Evolutionary conservation across 495 filamentous ascomycete genomes (phyloP), one percentile per base, ranked within the genome.

Genomic region (Aspergillus olivimuriae): DNA sequence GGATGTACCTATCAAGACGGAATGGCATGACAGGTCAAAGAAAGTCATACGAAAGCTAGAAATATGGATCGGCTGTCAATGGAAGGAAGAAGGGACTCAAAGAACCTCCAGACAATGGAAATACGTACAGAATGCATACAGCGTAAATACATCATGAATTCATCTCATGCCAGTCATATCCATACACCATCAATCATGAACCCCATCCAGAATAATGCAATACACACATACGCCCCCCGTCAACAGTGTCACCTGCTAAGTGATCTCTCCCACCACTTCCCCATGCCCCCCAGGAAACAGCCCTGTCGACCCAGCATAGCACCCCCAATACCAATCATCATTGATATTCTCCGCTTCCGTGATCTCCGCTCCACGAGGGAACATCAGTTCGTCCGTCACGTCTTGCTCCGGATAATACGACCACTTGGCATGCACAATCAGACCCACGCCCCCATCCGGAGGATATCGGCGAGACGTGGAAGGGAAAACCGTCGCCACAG

Each of bases 261-360:
- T 39, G 39, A 68, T 48, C 50, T 72, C 68, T 43, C 51, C 62
- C 18, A 74, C 34, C 18, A 76, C 39, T 50, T 57, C 61, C 22
- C 87, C 83, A 74, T 87, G 86, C 20, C 72, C 66, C 16, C 80
- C 78, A 3, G 88, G 88, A 60, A 94, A 90, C 48, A 94, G 46
- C 1, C 88, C 88, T 44, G 73, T 77, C 22, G 59, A 64, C 14
- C 86, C 87, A 58, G 84, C 82, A 72, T 94, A 95, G 24, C 72
- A 77, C 0, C 89, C 89, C 67, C 79, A 80, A 43, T 71, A 86
- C 88, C 88, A 95, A 60, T 94, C 87, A 30, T 80, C 86, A 62
- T 92, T 94, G 34, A 90, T 77, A 60, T 86, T 82, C 62, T 86
- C 79, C 24, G 80, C 79, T 69, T 95, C 89, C 2, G 72, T 70